Conservation (phyloP, 768 basidiomycete species). For the Podaxis mareebaensis region DNA sequence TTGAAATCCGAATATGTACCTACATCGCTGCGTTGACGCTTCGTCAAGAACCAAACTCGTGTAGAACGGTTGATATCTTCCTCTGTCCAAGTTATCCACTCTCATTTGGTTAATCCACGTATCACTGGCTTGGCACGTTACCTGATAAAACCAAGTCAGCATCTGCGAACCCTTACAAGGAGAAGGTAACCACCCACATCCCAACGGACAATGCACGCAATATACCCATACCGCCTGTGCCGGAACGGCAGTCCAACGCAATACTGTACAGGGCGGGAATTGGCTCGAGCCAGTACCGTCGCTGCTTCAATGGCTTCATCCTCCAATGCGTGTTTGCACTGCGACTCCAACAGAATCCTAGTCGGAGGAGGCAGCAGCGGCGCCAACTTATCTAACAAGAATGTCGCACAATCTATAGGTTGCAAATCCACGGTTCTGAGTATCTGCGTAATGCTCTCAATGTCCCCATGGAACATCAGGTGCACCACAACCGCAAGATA, state of each 20-base stretch:
- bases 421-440: slow-evolving; percentile 32
- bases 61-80: slow-evolving; percentile 54
- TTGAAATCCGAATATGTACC: slow-evolving; percentile 15
- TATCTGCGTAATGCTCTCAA: slow-evolving; percentile 32
- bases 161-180: neutral
- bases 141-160: slow-evolving; percentile 20
- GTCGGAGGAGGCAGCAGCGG: slow-evolving; percentile 30
- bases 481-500: slow-evolving; percentile 37
- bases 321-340: slow-evolving; percentile 31
- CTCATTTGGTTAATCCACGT: slow-evolving; percentile 46
- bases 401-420: slow-evolving; percentile 45
- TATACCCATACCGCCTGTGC: slow-evolving; percentile 39
- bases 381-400: slow-evolving; percentile 37
- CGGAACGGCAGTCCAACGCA: slow-evolving; percentile 53
- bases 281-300: neutral
- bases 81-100: slow-evolving; percentile 37
- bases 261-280: slow-evolving; percentile 29
- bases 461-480: slow-evolving; percentile 36
- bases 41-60: slow-evolving; percentile 28
- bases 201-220: slow-evolving; percentile 50
- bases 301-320: slow-evolving; percentile 28
- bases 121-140: slow-evolving; percentile 38
- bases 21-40: slow-evolving; percentile 40
- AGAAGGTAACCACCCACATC: slow-evolving; percentile 34
- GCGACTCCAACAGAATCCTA: slow-evolving; percentile 27